Percentiles rank a stretch among this genome's conserved stretches.
phyloP scores from a whole-genome alignment of 768 basidiomycete species.

The Pleurotus citrinopileatus region DNA sequence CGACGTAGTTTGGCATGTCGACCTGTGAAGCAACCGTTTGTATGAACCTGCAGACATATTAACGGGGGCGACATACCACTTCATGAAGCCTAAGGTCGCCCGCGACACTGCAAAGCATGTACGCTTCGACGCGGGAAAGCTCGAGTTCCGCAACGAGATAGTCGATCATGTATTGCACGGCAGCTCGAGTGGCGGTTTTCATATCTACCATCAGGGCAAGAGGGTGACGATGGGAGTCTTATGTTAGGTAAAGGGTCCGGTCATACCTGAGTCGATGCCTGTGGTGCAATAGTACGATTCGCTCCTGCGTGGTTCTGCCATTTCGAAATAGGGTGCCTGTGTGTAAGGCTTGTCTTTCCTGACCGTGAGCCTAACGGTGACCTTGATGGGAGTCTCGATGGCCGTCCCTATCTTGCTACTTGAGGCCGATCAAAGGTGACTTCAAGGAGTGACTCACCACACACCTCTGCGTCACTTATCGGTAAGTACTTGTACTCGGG shows the following conservation, averaged over 20 bases:
- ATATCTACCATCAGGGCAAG: conserved; percentile 38
- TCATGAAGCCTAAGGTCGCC: conserved; percentile 61
- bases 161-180: conserved; percentile 57
- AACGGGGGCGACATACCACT: conserved; percentile 37
- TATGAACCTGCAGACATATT: conserved; percentile 5
- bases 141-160: conserved; percentile 43
- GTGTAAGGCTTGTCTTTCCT: conserved; percentile 56
- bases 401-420: conserved; percentile 53
- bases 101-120: conserved; percentile 60
- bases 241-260: neutral
- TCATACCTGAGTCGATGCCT: conserved; percentile 35
- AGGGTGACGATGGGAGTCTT: neutral
- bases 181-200: conserved; percentile 50
- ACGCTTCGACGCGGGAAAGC: conserved; percentile 46
- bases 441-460: conserved; percentile 35
- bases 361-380: conserved; percentile 52
- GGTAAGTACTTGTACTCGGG: neutral
- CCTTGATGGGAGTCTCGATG: conserved; percentile 61
- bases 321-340: conserved; percentile 54
- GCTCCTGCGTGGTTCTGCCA: conserved; percentile 21
- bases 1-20: conserved; percentile 66
- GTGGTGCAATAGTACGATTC: conserved; percentile 57
- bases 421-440: neutral
- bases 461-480: conserved; percentile 42
- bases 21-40: conserved; percentile 33